Evolutionary conservation across 208 protist genomes (phyloP), one percentile per base, ranked within the genome.

Genomic region (Phytomonas francai): DNA sequence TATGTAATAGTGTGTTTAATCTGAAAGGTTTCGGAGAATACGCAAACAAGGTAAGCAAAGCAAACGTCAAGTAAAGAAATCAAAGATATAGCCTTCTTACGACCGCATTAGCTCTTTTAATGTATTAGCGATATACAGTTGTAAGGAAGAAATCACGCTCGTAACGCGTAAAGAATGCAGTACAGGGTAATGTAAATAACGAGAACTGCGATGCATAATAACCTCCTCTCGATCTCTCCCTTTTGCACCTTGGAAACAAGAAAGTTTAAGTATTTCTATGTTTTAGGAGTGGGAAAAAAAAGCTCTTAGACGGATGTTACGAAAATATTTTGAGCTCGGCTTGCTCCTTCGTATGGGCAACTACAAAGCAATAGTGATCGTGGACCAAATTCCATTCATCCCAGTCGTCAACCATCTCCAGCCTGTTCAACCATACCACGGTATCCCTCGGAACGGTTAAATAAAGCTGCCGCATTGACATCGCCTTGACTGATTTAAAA

Each of bases 331-430:
- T 72, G 0, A 84, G 83, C 25, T 90, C 32, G 28, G 78, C 63
- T 0, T 70, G 68, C 8, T 79, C 65, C 14, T 69, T 74, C 30
- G 79, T 89, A 29, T 74, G 74, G n/a, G 88, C 91, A 42, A 90
- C 74, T 8, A 96, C 72, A 67, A 96, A 94, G 65, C 87, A 88
- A 75, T 96, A 96, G 69, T 96, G 91, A n/a, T 96, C 91, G 67
- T 94, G 91, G 73, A 96, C 87, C 63, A 96, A 70, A 51, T 89
- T 92, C 88, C 91, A 96, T 73, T 96, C 91, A 70, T 96, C 91
- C 88, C 88, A 96, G 73, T 96, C 91, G 66, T 96, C 91, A 9
- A 96, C 87, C 74, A 94, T 94, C 75, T 96, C 91, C 19, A 96
- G 76, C 62, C 86, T 85, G 69, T 85, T 86, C 12, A 96, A 76